A percentile compares a stretch with the other conserved stretches of the same genome.
Conservation (phyloP, 441 rosid species). For the Pelargonium cotyledonis region DNA sequence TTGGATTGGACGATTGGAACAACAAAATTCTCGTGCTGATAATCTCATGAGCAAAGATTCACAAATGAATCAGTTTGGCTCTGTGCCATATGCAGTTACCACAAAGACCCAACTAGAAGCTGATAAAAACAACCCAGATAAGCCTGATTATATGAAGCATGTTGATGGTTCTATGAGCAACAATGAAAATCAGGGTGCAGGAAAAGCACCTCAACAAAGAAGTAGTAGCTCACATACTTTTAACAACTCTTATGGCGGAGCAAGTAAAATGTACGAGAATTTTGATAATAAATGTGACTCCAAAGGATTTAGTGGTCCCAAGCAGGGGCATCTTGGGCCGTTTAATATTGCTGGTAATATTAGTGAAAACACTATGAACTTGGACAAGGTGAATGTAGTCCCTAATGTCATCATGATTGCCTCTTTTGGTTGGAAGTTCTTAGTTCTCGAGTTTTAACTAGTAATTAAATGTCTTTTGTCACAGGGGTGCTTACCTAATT, state of each 20-base stretch:
- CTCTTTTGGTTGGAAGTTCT: not conserved
- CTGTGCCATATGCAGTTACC: not conserved
- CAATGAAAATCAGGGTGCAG: not conserved
- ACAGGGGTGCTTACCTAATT: constrained; percentile 23
- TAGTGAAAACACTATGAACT: constrained; percentile 22
- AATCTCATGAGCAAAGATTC: constrained; percentile 13
- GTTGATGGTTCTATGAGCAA: not conserved
- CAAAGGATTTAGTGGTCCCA: constrained; percentile 20
- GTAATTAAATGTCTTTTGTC: constrained; percentile 8
- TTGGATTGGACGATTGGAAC: constrained; percentile 6
- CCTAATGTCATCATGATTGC: not conserved
- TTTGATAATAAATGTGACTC: constrained; percentile 21
- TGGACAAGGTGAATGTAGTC: constrained; percentile 31
- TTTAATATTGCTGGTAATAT: constrained; percentile 24
- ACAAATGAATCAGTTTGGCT: constrained; percentile 10
- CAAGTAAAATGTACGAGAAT: constrained; percentile 19
- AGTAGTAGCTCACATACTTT: constrained; percentile 8
- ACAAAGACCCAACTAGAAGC: constrained; percentile 12
- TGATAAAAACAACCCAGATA: constrained; percentile 1
- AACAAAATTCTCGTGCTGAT: not conserved
- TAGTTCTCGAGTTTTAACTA: not conserved
- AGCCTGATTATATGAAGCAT: constrained; percentile 7
- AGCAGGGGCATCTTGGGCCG: constrained; percentile 27
- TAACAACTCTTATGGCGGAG: constrained; percentile 15
- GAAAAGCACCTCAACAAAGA: not conserved